Percentiles rank a stretch among this genome's conserved stretches.
Evolutionary conservation across 1,284 basidiomycete species (phyloP).

Genomic region (Cryptococcus floricola): DNA sequence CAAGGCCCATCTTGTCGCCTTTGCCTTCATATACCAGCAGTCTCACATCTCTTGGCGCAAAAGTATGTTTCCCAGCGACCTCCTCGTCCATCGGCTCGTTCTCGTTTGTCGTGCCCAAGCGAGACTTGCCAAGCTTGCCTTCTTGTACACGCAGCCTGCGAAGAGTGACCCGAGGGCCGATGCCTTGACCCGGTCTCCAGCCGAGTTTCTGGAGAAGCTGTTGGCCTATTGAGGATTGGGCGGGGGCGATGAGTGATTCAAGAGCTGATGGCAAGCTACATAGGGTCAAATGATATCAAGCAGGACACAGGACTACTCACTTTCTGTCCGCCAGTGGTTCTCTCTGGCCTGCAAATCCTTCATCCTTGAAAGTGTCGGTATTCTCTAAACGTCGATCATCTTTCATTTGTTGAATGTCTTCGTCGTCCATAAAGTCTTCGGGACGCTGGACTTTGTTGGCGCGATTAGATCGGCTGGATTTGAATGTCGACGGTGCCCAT

Average conservation of each 20-base stretch:
- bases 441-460: slow-evolving; percentile 60
- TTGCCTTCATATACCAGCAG: slow-evolving; percentile 64
- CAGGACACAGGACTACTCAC: slow-evolving; percentile 11
- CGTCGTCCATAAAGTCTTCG: slow-evolving; percentile 99
- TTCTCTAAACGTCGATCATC: slow-evolving; percentile 67
- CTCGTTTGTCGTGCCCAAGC: slow-evolving; percentile 14
- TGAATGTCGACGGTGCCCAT: slow-evolving; percentile 89
- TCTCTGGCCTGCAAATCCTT: slow-evolving; percentile 62
- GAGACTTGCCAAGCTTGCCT: slow-evolving; percentile 49
- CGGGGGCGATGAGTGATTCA: slow-evolving; percentile 40
- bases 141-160: slow-evolving; percentile 70
- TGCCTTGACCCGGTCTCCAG: slow-evolving; percentile 86
- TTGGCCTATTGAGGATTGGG: slow-evolving; percentile 62
- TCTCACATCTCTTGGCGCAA: slow-evolving; percentile 74
- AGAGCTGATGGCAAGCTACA: slow-evolving; percentile 56
- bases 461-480: slow-evolving; percentile 73
- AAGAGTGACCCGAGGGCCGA: slow-evolving; percentile 83
- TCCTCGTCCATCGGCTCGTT: slow-evolving; percentile 52
- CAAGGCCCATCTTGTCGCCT: slow-evolving; percentile 72
- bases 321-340: slow-evolving; percentile 48
- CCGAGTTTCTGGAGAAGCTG: slow-evolving; percentile 90
- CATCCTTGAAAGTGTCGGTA: slow-evolving; percentile 52
- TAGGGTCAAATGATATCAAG: background rate
- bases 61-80: slow-evolving; percentile 79
- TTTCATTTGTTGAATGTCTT: slow-evolving; percentile 78